Evolutionary conservation across 768 basidiomycete species (phyloP).

Genomic region (Thelephora ganbajun): DNA sequence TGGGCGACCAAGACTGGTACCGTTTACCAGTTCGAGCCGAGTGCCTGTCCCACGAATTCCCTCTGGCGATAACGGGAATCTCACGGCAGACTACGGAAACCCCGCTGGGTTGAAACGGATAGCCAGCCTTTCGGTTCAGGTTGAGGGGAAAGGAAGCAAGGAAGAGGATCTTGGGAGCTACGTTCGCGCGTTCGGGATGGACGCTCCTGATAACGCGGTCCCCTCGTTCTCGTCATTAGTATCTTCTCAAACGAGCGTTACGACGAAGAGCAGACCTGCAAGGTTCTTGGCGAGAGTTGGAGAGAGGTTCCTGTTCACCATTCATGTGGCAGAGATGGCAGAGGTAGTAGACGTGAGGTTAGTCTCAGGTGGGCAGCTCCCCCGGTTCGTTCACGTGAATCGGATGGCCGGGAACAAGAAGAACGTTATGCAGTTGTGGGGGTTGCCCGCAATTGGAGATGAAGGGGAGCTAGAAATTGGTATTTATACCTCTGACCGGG

Average conservation of each 20-base stretch:
- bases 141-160: constrained; percentile 25
- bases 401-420: constrained; percentile 25
- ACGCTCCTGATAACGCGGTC: constrained; percentile 10
- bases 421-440: constrained; percentile 42
- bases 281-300: constrained; percentile 40
- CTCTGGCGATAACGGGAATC: constrained; percentile 7
- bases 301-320: constrained; percentile 45
- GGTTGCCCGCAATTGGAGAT: constrained; percentile 34
- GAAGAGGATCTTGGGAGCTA: constrained; percentile 52
- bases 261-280: constrained; percentile 16
- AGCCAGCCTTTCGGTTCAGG: constrained; percentile 52
- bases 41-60: constrained; percentile 46
- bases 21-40: constrained; percentile 54
- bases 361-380: constrained; percentile 37
- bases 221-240: constrained; percentile 47
- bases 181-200: constrained; percentile 53
- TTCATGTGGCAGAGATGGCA: constrained; percentile 24
- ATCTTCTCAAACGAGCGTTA: constrained; percentile 33
- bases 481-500: constrained; percentile 35
- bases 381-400: constrained; percentile 42
- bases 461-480: constrained; percentile 41
- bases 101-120: constrained; percentile 24
- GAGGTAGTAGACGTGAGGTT: constrained; percentile 32
- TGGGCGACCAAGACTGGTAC: constrained; percentile 48
- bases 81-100: constrained; percentile 12